Evolutionary conservation across 164 flowering plant species (phyloP).

Genomic region (Chloranthus sessilifolius): DNA sequence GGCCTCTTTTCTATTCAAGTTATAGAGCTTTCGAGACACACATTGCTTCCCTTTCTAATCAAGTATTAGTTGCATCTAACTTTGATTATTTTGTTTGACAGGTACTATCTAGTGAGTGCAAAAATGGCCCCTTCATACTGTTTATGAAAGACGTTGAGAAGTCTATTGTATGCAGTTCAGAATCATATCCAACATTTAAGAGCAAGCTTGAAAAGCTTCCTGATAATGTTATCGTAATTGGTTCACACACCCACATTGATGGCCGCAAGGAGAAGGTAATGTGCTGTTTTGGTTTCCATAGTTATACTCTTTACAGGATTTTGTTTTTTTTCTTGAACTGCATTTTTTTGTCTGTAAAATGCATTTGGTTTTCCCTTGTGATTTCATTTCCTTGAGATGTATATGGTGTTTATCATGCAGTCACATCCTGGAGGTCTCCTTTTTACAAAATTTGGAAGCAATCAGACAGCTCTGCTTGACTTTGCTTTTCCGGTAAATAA

Average conservation of each 20-base stretch:
- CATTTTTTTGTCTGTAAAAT: neutral
- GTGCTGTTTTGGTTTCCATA: neutral
- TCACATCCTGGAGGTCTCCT: slow-evolving; percentile 91
- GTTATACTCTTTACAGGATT: neutral
- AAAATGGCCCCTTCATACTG: slow-evolving; percentile 70
- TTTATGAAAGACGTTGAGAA: slow-evolving; percentile 89
- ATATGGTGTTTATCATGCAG: slow-evolving; percentile 30
- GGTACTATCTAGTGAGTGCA: slow-evolving; percentile 61
- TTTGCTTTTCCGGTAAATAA: slow-evolving; percentile 81
- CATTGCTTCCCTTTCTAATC: neutral
- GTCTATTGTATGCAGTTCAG: slow-evolving; percentile 67
- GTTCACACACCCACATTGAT: slow-evolving; percentile 75
- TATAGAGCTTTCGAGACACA: neutral
- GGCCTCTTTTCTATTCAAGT: slow-evolving; percentile 4
- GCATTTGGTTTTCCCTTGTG: neutral
- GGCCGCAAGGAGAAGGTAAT: slow-evolving; percentile 81
- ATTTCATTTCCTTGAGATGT: slow-evolving; percentile 3
- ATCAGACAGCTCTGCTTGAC: slow-evolving; percentile 89
- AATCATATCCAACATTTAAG: slow-evolving; percentile 55
- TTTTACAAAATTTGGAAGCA: slow-evolving; percentile 90
- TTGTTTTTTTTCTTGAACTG: neutral
- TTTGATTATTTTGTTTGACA: slow-evolving; percentile 28
- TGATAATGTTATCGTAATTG: slow-evolving; percentile 65
- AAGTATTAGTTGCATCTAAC: neutral
- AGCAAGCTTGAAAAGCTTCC: slow-evolving; percentile 75